phyloP scores from a whole-genome alignment of 1,139 yeast genomes.

The Meyerozyma carpophila region DNA sequence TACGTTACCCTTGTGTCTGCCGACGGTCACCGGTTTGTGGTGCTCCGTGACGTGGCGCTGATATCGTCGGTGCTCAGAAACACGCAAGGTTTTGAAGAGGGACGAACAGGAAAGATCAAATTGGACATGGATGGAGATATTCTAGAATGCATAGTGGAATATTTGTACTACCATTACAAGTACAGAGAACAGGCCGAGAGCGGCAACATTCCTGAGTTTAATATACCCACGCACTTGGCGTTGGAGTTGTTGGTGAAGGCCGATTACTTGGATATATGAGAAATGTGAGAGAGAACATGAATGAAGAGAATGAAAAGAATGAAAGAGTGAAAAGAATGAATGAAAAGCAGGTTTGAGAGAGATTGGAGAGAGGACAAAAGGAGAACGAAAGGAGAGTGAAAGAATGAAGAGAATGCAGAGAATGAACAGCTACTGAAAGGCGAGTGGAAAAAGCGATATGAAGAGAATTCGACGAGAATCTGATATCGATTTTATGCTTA shows the following conservation, averaged over 20 bases:
- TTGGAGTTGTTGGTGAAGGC: conserved; percentile 88
- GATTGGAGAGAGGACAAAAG: background rate
- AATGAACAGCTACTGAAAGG: too few species aligned
- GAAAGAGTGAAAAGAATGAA: background rate
- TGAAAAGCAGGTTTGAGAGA: background rate
- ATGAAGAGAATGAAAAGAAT: background rate
- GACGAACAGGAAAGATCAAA: conserved; percentile 43
- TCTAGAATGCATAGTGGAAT: conserved; percentile 79
- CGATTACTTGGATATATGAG: conserved; percentile 66
- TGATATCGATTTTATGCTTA: too few species aligned
- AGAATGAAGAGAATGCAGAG: too few species aligned
- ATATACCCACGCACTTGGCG: conserved; percentile 91
- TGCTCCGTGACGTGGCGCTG: conserved; percentile 73
- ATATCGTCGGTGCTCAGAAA: conserved; percentile 77
- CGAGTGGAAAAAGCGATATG: too few species aligned
- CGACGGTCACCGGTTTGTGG: conserved; percentile 62
- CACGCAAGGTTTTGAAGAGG: conserved; percentile 58
- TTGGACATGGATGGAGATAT: conserved; percentile 70
- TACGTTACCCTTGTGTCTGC: conserved; percentile 70
- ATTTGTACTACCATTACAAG: conserved; percentile 70
- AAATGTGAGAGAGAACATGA: background rate
- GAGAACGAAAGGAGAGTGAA: too few species aligned
- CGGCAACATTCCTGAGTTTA: conserved; percentile 73
- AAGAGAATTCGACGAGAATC: too few species aligned
- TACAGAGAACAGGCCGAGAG: conserved; percentile 55